These are phyloP conservation scores for Helichrysum umbraculigerum DNA, from an alignment of 129 eudicot species.

Conservation along the genomic window DNA sequence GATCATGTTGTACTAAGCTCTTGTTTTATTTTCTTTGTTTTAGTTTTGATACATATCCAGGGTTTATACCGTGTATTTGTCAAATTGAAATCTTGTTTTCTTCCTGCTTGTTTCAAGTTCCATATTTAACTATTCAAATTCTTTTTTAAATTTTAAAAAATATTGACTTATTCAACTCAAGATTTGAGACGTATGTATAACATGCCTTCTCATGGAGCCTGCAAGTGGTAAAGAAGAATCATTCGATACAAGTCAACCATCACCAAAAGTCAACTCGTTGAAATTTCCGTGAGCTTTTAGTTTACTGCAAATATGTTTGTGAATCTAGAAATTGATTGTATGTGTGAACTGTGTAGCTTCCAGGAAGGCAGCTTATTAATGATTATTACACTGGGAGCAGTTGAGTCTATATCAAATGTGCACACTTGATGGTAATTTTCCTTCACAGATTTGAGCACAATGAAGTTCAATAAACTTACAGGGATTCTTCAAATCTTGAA, in stretches of 20 bases:
- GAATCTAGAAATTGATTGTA: neutral
- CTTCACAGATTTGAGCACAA: neutral
- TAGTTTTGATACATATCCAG: neutral
- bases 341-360: neutral
- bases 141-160: neutral
- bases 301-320: neutral
- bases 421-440: neutral
- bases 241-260: neutral
- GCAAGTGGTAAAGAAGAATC: neutral
- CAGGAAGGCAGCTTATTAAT: neutral
- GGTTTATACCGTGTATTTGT: neutral
- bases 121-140: neutral
- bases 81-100: neutral
- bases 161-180: neutral
- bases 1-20: neutral
- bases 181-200: neutral
- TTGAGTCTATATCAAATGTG: neutral
- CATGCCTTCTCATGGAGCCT: neutral
- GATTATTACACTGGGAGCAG: neutral
- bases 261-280: neutral
- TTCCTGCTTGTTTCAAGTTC: neutral
- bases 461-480: slow-evolving; percentile 8
- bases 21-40: neutral
- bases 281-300: neutral
- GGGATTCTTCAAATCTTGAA: slow-evolving; percentile 6